Base-by-base conservation (phyloP, 1,284 basidiomycete genomes). In the Albatrellus sp. region DNA sequence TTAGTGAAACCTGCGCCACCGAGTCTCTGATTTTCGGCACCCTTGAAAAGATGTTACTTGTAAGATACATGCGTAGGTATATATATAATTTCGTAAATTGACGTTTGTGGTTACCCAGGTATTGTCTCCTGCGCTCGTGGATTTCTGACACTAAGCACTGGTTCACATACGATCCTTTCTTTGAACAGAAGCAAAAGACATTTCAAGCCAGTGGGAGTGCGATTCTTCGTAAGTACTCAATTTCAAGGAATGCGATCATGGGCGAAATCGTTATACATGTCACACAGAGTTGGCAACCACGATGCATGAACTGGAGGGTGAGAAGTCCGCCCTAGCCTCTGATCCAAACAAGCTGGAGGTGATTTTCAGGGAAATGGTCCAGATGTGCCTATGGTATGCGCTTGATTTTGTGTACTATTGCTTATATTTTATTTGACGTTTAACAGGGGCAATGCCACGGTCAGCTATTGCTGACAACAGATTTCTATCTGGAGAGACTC, bases 361-460 rank as follows among this genome's bases (percentile, higher is more conserved):
- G 1, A 59, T 90, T 14, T 92, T 90, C 62, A 72, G 73, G 51
- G 82, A 90, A 60, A 89, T 93, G 81, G 70, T 90, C 10, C 84
- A 90, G 55, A 89, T 89, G 75, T 88, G 85, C 62, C 69, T 93
- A 16, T 92, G 90, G 89, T 77, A 48, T 42, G 69, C 48, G 13
- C 16, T 19, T 28, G 20, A 29, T 35, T 29, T 14, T 24, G 14
- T 31, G 24, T 20, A 32, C 14, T 29, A 12, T 24, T 24, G 24
- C 24, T 24, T 7, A 24, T 24, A 24, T 24, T 7, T 24, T 4
- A 24, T 7, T 24, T 17, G 5, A 36, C 33, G 38, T 4, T n/a
- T n/a, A n/a, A n/a, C 38, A 86, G 82, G 83, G 86, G 86, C 46
- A 89, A 89, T 54, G 83, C 85, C n/a, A 87, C 85, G 32, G 79